Evolutionary conservation across 202 grass and related monocot species (phyloP).

Genomic region (Hordeum pubiflorum): DNA sequence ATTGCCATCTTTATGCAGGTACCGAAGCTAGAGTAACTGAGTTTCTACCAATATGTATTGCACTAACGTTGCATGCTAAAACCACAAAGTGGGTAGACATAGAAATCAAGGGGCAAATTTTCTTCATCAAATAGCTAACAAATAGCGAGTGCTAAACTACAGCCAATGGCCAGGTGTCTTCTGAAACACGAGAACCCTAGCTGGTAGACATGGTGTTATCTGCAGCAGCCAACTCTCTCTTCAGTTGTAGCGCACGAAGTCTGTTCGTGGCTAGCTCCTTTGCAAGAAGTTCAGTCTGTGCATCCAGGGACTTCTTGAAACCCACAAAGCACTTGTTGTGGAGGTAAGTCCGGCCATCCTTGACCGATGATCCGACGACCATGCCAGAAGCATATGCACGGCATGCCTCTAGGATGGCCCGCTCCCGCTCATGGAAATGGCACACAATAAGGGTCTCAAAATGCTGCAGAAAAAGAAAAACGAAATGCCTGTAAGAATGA

Average conservation of each 20-base stretch:
- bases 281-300: slow-evolving; percentile 13
- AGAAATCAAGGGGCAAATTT: not conserved
- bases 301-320: slow-evolving; percentile 28
- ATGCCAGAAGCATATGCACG: slow-evolving; percentile 44
- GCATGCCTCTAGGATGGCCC: slow-evolving; percentile 49
- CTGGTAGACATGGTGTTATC: slow-evolving; percentile 23
- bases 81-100: not conserved
- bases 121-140: not conserved
- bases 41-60: not conserved
- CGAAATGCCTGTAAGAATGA: not conserved
- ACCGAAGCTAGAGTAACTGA: not conserved
- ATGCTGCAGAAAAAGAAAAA: slow-evolving; percentile 47
- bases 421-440: slow-evolving; percentile 53
- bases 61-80: not conserved
- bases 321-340: slow-evolving; percentile 24
- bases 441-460: slow-evolving; percentile 56
- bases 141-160: not conserved
- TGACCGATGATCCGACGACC: slow-evolving; percentile 41
- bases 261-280: slow-evolving; percentile 24
- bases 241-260: not conserved
- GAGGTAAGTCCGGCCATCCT: not conserved
- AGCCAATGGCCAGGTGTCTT: not conserved
- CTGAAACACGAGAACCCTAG: slow-evolving; percentile 12
- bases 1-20: not conserved
- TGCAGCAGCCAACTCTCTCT: not conserved